Evolutionary conservation across 2,329 filamentous ascomycete species (phyloP).

Genomic region (Fusarium mundagurra): DNA sequence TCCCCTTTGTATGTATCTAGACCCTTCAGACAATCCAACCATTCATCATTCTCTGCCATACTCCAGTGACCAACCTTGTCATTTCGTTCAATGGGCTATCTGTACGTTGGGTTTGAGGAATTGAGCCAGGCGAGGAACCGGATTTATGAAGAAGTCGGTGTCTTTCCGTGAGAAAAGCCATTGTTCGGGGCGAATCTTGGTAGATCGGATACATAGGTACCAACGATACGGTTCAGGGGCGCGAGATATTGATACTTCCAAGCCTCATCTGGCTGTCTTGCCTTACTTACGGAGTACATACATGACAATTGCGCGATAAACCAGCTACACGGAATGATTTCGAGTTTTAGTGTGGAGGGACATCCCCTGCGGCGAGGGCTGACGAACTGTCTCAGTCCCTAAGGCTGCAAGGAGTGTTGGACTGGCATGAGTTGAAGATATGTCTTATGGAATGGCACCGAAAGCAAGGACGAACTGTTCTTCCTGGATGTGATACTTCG

Average conservation of each 20-base stretch:
- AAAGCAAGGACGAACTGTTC: background rate
- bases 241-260: background rate
- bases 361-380: constrained; percentile 2
- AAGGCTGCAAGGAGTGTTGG: constrained; percentile 12
- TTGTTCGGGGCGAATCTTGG: constrained; percentile 10
- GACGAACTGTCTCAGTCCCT: constrained; percentile 6
- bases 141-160: background rate
- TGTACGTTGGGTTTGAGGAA: constrained; percentile 4
- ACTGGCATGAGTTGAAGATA: constrained; percentile 8
- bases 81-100: background rate
- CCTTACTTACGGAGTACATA: background rate
- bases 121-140: background rate
- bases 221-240: background rate
- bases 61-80: background rate
- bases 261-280: constrained; percentile 20
- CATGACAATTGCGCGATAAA: constrained; percentile 1
- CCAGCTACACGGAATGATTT: constrained; percentile 2
- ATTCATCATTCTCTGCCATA: background rate
- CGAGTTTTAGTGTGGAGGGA: background rate
- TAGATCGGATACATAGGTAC: constrained; percentile 10
- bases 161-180: constrained; percentile 3
- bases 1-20: background rate
- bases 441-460: background rate
- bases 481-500: constrained; percentile 26
- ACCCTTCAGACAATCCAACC: background rate